These are phyloP conservation scores for Neopestalotiopsis clavispora DNA, from an alignment of 2,329 filamentous ascomycete species.

Conservation along the genomic window DNA sequence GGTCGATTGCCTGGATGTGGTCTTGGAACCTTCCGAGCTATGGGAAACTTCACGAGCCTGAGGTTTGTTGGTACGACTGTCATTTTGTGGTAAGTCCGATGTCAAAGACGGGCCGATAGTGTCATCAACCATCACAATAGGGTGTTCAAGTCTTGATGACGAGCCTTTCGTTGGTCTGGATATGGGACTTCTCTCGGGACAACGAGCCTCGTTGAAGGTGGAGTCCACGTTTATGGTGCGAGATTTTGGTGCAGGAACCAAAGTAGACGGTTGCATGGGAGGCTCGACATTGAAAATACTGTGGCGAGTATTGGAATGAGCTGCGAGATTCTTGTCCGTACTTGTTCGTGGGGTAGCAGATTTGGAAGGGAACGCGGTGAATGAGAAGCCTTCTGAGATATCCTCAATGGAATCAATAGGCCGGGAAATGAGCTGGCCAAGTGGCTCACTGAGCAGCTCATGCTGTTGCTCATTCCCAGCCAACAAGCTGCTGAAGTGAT, in stretches of 20 bases:
- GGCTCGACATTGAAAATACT: too few species aligned
- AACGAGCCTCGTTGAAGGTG: too few species aligned
- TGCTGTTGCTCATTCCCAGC: not conserved
- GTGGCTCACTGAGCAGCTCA: not conserved
- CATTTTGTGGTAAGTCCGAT: too few species aligned
- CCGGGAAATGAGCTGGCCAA: not conserved
- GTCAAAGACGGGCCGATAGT: too few species aligned
- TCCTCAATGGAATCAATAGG: not conserved
- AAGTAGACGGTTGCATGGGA: too few species aligned
- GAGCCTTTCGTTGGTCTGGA: too few species aligned
- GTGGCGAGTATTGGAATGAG: not conserved
- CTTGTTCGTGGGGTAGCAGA: not conserved
- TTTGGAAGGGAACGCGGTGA: not conserved
- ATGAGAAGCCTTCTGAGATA: not conserved
- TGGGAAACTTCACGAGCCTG: not conserved
- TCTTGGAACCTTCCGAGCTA: not conserved
- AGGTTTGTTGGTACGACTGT: too few species aligned
- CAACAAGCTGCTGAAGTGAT: not conserved
- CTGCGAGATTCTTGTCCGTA: not conserved
- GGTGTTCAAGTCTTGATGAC: too few species aligned
- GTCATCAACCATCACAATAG: too few species aligned
- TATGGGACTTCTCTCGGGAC: too few species aligned
- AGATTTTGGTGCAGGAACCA: too few species aligned
- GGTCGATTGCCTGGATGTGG: not conserved
- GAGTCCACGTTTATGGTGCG: too few species aligned